Base-by-base conservation (phyloP, 2,329 filamentous ascomycete species). In the Anthostomella pinea region DNA sequence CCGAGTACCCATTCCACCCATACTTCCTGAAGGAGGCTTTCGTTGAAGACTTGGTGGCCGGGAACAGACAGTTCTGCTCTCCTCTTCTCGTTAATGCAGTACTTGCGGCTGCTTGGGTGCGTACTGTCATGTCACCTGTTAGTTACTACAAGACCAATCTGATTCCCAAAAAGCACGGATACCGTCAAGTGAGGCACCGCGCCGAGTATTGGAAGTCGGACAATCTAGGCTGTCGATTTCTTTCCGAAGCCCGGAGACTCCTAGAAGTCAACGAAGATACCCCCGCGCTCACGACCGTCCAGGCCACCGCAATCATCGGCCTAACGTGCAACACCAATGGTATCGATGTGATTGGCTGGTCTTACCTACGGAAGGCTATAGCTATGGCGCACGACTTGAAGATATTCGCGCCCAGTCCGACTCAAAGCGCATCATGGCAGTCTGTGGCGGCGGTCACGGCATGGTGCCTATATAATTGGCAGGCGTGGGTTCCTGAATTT, bases 201-300 rank as follows among this genome's bases (percentile, higher is more conserved):
- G 52, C 54, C 3, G 51, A 65, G 25, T 63, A 59, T 30, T 67
- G 64, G 63, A 60, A 59, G 11, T 60, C 63, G 1, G 20, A 52
- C 1, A 65, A 48, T 2, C 44, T 65, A 1, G 28, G 40, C 0
- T 67, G 66, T 18, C 53, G 55, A 2, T 68, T 69, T 14, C 37
- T 62, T 4, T 59, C 62, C 0, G 65, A 69, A 44, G 63, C 64
- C 0, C 62, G 58, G 19, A 56, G 64, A 2, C 39, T 68, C 3
- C 64, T 64, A 59, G 62, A 68, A 13, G 34, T 64, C 0, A 59
- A 66, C 30, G 41, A 52, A 19, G 30, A 29, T 4, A 34, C 24
- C 2, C 41, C 47, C n/a, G 41, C 41, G 10, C 41, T 59, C 6
- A 64, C 63, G 0, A 66, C 61, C 1, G 49, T 65, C 1, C 63